Evolutionary conservation across 345 rosid species (phyloP).

Genomic region (Populus simonii): DNA sequence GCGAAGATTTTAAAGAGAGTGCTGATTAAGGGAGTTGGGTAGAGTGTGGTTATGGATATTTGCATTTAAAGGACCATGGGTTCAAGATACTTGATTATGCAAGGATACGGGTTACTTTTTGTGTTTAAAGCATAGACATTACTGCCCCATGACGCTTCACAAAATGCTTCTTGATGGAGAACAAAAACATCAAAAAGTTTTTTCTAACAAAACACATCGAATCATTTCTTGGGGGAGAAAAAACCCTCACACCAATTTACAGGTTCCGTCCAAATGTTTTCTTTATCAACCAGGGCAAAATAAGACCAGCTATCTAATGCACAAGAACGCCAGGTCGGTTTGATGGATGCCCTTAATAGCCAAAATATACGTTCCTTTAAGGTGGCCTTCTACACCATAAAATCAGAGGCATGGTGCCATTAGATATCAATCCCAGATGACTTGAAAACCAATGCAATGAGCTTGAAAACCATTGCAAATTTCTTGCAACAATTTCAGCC

Average conservation of each 20-base stretch:
- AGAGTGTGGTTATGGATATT: constrained; percentile 12
- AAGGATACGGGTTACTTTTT: no score
- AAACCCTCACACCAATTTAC: not conserved
- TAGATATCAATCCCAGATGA: no score
- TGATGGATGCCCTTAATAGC: no score
- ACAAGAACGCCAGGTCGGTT: not conserved
- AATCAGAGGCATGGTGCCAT: no score
- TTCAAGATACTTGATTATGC: no score
- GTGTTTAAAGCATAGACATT: not conserved
- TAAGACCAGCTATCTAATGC: not conserved
- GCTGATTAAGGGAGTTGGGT: constrained; percentile 19
- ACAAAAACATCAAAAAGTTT: not conserved
- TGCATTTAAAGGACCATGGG: not conserved
- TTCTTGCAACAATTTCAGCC: no score
- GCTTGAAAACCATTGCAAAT: no score
- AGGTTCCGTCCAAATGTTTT: not conserved
- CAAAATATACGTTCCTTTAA: no score
- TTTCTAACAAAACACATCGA: not conserved
- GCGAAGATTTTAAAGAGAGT: not conserved
- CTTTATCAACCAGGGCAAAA: not conserved
- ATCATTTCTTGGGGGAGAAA: not conserved
- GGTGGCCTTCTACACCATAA: no score
- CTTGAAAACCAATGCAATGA: no score
- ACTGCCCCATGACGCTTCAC: not conserved
- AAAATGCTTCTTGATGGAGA: not conserved